Percentiles rank a stretch among this genome's conserved stretches.
phyloP scores from a whole-genome alignment of 495 filamentous ascomycete genomes.

The Acidiella bohemica region DNA sequence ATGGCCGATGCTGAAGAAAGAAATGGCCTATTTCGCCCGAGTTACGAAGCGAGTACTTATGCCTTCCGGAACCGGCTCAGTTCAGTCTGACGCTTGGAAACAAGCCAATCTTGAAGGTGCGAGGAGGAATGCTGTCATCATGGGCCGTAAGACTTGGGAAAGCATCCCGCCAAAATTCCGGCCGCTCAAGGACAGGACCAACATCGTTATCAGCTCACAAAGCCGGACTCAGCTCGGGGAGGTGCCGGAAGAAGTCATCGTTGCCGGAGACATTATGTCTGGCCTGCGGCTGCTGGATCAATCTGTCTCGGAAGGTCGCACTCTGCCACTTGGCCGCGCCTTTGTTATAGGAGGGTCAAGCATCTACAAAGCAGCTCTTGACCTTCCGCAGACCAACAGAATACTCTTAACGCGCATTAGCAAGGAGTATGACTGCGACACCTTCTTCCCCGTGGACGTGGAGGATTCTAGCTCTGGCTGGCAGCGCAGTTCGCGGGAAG shows the following conservation, averaged over 20 bases:
- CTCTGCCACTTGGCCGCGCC: constrained; percentile 35
- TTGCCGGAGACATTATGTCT: constrained; percentile 35
- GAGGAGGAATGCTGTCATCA: constrained; percentile 69
- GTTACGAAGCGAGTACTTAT: constrained; percentile 56
- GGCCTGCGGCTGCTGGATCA: constrained; percentile 38
- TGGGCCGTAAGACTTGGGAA: constrained; percentile 95
- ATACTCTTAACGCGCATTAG: constrained; percentile 52
- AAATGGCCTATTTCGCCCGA: constrained; percentile 90
- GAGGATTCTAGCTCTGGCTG: constrained; percentile 32
- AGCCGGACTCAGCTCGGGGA: constrained; percentile 20
- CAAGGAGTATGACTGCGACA: constrained; percentile 71
- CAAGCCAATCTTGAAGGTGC: constrained; percentile 7
- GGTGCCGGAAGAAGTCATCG: constrained; percentile 21
- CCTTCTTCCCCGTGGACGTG: constrained; percentile 59
- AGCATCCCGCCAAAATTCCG: constrained; percentile 62
- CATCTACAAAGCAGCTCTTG: constrained; percentile 62
- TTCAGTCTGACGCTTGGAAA: constrained; percentile 10
- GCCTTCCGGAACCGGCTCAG: constrained; percentile 19
- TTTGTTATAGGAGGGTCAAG: constrained; percentile 87
- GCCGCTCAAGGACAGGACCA: constrained; percentile 65
- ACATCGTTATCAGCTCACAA: constrained; percentile 59
- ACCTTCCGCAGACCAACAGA: constrained; percentile 22
- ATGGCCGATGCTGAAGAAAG: constrained; percentile 73
- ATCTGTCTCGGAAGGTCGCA: constrained; percentile 14
- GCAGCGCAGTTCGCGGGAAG: constrained; percentile 35